Evolutionary conservation across 2,329 filamentous ascomycete species (phyloP).

Genomic region (Trichoderma arundinaceum): DNA sequence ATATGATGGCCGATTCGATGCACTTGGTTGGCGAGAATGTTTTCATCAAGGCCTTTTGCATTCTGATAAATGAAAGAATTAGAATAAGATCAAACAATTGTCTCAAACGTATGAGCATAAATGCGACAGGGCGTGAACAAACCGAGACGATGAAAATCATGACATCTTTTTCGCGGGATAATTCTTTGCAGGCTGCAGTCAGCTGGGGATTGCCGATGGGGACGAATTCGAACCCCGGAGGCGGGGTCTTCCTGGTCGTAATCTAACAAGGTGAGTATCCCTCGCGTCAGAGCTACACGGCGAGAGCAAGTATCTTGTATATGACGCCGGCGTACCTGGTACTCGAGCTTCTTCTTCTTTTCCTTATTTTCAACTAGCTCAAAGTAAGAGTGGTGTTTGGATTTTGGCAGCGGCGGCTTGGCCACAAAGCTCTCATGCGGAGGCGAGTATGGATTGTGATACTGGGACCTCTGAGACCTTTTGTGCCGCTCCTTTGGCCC

Average conservation of each 20-base stretch:
- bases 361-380: conserved; percentile 69
- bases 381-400: conserved; percentile 66
- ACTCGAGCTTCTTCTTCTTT: conserved; percentile 68
- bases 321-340: conserved; percentile 54
- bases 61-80: conserved; percentile 36
- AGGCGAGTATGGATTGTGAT: conserved; percentile 44
- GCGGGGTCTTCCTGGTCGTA: conserved; percentile 57
- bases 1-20: conserved; percentile 67
- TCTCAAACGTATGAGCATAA: neutral
- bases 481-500: conserved; percentile 47
- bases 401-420: conserved; percentile 50
- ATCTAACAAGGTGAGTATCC: conserved; percentile 51
- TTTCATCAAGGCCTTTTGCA: conserved; percentile 43
- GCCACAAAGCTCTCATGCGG: conserved; percentile 45
- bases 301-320: conserved; percentile 22
- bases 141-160: conserved; percentile 72
- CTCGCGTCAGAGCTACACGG: conserved; percentile 8
- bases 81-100: neutral
- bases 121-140: conserved; percentile 39
- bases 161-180: conserved; percentile 65
- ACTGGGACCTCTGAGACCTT: conserved; percentile 43
- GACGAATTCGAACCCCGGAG: conserved; percentile 67
- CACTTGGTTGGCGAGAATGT: conserved; percentile 57
- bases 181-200: conserved; percentile 66
- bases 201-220: conserved; percentile 66